Percentiles rank a stretch among this genome's conserved stretches.
phyloP scores from a whole-genome alignment of 2,329 filamentous ascomycete genomes.

The Aspergillus amoenus region DNA sequence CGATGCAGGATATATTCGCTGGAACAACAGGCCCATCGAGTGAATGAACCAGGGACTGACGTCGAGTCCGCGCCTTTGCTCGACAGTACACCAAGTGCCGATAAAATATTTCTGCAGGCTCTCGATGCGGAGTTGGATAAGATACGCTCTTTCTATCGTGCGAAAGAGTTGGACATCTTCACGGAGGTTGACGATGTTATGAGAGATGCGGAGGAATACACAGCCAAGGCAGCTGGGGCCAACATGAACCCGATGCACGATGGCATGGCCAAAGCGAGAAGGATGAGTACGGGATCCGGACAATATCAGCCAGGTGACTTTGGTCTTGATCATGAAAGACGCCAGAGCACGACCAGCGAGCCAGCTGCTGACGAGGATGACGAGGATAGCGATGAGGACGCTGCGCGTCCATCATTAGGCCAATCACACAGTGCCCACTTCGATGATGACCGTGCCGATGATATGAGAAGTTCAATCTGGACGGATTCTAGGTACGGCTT shows the following conservation, averaged over 20 bases:
- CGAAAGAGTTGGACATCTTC: slow-evolving; percentile 86
- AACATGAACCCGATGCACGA: slow-evolving; percentile 46
- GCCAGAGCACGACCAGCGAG: slow-evolving; percentile 45
- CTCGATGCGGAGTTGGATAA: slow-evolving; percentile 91
- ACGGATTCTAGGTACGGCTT: slow-evolving; percentile 20
- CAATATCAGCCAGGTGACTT: slow-evolving; percentile 47
- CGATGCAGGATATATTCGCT: slow-evolving; percentile 80
- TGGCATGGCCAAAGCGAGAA: slow-evolving; percentile 42
- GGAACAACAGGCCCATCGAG: slow-evolving; percentile 76
- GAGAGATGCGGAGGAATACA: slow-evolving; percentile 68
- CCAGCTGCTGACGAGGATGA: slow-evolving; percentile 57
- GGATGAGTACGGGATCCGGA: slow-evolving; percentile 42
- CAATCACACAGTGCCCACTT: slow-evolving; percentile 28
- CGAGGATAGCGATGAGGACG: slow-evolving; percentile 60
- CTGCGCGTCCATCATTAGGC: slow-evolving; percentile 16
- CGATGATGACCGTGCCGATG: slow-evolving; percentile 31
- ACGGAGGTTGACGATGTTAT: slow-evolving; percentile 77
- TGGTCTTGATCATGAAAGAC: slow-evolving; percentile 46
- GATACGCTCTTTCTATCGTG: slow-evolving; percentile 83
- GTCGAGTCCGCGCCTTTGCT: slow-evolving; percentile 84
- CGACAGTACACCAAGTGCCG: slow-evolving; percentile 64
- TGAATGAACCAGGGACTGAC: slow-evolving; percentile 58
- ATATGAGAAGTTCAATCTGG: slow-evolving; percentile 38
- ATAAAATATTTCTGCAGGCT: slow-evolving; percentile 75
- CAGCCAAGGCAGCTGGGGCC: slow-evolving; percentile 55